Conservation (phyloP, 176 grass and related monocot genomes). For the Echinochloa phyllopogon region DNA sequence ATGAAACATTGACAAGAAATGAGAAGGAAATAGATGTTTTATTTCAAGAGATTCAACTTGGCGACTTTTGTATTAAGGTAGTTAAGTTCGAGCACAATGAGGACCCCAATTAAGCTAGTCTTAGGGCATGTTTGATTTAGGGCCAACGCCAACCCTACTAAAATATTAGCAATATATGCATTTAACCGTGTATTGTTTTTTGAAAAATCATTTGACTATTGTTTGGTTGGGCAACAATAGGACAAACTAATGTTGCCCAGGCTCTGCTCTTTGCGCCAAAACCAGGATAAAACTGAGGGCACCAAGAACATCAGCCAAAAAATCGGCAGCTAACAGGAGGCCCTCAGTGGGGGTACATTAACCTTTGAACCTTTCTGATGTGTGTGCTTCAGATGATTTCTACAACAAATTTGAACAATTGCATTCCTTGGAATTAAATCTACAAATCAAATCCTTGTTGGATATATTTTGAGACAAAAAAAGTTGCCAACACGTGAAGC, state of each 20-base stretch:
- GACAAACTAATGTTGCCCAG: background rate
- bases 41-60: conserved; percentile 5
- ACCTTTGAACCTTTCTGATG: background rate
- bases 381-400: background rate
- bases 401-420: background rate
- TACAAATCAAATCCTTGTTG: background rate
- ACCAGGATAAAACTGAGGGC: background rate
- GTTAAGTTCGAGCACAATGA: background rate
- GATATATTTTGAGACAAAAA: background rate
- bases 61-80: background rate
- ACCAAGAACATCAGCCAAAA: background rate
- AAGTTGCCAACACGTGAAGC: background rate
- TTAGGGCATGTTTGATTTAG: background rate
- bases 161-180: background rate
- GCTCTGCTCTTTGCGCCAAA: background rate
- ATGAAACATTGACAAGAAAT: background rate
- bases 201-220: background rate
- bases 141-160: background rate
- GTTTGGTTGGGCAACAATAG: background rate
- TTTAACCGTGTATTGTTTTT: too few relatives aligned
- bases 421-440: background rate
- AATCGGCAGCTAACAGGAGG: background rate
- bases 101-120: background rate
- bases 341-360: background rate
- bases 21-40: background rate